A percentile compares a stretch with the other conserved stretches of the same genome.
phyloP scores from a whole-genome alignment of 352 stramenopile genomes.

The Globisporangium uncinulatum region DNA sequence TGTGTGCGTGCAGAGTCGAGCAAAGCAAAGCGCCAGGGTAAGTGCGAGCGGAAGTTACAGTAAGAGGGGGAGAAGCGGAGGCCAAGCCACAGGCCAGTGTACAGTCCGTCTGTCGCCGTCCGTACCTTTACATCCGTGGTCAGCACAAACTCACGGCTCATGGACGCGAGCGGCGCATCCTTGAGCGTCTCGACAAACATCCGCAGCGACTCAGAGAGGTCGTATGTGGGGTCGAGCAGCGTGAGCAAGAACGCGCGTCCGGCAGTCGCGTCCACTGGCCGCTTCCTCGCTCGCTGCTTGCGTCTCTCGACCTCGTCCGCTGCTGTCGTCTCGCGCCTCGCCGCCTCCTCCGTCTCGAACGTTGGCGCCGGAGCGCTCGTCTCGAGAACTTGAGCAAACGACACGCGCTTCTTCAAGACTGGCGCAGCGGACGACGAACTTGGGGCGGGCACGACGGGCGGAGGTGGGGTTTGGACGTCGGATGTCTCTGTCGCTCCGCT shows the following conservation, averaged over 20 bases:
- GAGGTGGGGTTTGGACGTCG: not conserved
- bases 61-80: not conserved
- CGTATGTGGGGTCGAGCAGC: slow-evolving; percentile 49
- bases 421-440: not conserved
- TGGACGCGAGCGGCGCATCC: slow-evolving; percentile 29
- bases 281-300: not conserved
- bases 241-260: slow-evolving; percentile 38
- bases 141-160: slow-evolving; percentile 62
- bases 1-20: slow-evolving; percentile 6
- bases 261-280: slow-evolving; percentile 17
- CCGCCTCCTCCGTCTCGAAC: not conserved
- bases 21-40: slow-evolving; percentile 1
- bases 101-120: no score
- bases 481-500: not conserved
- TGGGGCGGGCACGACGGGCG: not conserved
- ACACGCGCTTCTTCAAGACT: slow-evolving; percentile 10
- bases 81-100: no score
- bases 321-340: not conserved
- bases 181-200: slow-evolving; percentile 35
- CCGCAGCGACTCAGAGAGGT: slow-evolving; percentile 49
- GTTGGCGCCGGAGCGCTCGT: not conserved
- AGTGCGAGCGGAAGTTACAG: not conserved
- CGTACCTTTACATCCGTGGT: slow-evolving; percentile 44
- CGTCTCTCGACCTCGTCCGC: not conserved
- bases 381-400: slow-evolving; percentile 12